phyloP scores from a whole-genome alignment of 176 grass and related monocot genomes.

The Carex scoparia region DNA sequence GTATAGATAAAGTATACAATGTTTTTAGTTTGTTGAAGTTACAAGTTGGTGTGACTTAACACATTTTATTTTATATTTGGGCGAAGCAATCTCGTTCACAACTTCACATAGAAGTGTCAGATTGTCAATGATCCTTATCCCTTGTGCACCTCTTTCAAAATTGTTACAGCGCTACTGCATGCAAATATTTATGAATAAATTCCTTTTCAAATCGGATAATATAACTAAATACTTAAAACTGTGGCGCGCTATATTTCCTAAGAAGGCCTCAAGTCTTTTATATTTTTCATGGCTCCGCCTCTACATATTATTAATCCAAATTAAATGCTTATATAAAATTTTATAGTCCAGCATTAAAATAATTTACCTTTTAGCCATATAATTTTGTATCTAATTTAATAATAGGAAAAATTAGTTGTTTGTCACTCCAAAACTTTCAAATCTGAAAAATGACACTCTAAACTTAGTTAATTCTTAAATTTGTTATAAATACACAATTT shows the following conservation, averaged over 20 bases:
- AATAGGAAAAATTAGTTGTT: neutral
- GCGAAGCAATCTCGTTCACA: neutral
- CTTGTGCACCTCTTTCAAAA: neutral
- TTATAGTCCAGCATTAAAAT: neutral
- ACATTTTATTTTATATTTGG: neutral
- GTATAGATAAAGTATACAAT: neutral
- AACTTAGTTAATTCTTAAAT: no score
- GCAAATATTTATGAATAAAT: neutral
- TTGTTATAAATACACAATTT: no score
- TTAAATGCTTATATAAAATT: neutral
- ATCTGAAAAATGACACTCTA: no score
- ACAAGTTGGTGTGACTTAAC: neutral
- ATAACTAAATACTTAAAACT: neutral
- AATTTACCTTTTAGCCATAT: neutral
- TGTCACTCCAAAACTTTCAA: no score
- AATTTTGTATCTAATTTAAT: neutral
- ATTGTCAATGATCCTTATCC: conserved; percentile 1
- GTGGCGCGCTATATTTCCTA: neutral
- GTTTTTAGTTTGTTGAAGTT: conserved; percentile 1
- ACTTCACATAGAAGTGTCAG: no score
- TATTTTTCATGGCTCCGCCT: neutral
- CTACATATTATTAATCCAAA: neutral
- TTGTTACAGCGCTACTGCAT: no score
- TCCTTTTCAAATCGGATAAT: neutral
- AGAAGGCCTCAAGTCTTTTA: neutral